phyloP scores from a whole-genome alignment of 805 yeast species.

The Starmerella ratchasimensis region DNA sequence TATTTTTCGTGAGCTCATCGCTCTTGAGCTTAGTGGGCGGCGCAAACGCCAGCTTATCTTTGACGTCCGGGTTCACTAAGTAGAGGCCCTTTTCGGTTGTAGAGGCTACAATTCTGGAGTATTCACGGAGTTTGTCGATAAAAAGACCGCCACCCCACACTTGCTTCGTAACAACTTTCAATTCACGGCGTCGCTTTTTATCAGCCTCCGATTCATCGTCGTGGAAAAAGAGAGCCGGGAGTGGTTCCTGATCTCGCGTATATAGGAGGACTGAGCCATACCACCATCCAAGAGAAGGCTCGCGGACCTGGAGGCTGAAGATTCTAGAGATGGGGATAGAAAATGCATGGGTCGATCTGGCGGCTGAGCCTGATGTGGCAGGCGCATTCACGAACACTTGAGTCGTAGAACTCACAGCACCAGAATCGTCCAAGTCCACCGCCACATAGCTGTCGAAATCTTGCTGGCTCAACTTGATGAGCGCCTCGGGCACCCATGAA shows the following conservation, averaged over 20 bases:
- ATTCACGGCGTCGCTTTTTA: constrained; percentile 42
- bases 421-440: constrained; percentile 35
- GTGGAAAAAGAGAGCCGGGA: constrained; percentile 85
- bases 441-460: constrained; percentile 36
- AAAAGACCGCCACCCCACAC: constrained; percentile 89
- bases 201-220: constrained; percentile 64
- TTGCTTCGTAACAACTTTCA: neutral
- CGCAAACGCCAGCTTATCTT: constrained; percentile 46
- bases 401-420: constrained; percentile 19
- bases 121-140: constrained; percentile 37
- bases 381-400: constrained; percentile 38
- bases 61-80: constrained; percentile 64
- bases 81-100: constrained; percentile 58
- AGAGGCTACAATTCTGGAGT: constrained; percentile 53
- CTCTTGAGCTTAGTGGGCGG: constrained; percentile 26
- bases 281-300: constrained; percentile 84
- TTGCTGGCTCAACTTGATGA: constrained; percentile 28
- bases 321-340: constrained; percentile 44
- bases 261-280: constrained; percentile 72
- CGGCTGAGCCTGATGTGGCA: constrained; percentile 24
- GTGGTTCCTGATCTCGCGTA: constrained; percentile 42
- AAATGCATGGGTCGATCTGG: constrained; percentile 54
- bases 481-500: constrained; percentile 49
- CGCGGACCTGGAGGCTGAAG: constrained; percentile 69
- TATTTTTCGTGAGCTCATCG: constrained; percentile 10